Evolutionary conservation across 768 basidiomycete genomes (phyloP), one percentile per base, ranked within the genome.

Genomic region (Tricholoma matsutake): DNA sequence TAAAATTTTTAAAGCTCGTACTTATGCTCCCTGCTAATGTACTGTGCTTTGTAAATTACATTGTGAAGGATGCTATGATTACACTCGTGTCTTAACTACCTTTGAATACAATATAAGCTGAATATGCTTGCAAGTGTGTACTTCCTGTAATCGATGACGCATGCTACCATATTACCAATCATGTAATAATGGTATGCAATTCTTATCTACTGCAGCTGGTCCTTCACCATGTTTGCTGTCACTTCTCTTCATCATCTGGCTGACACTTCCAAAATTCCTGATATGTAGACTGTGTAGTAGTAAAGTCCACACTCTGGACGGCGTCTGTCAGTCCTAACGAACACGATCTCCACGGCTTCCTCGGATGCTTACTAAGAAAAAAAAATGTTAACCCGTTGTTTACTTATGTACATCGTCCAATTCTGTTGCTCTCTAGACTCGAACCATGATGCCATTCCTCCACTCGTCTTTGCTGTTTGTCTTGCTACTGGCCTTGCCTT

Each of bases 51-150:
- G 45, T 47, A 41, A 41, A 41, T 41, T 41, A 41, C 39, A n/a
- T 41, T 41, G 39, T 41, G 39, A 41, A n/a, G 39, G 39, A 25
- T 25, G 22, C 22, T 25, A 25, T 25, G 22, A 25, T 25, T 25
- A 25, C 22, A 25, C 22, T 25, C 3, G 37, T 16, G 11, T 14
- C 39, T 41, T 41, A 41, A 6, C 39, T 41, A 25, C 22, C 45
- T 47, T 47, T 47, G 45, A 47, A 47, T 47, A 47, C 45, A 47
- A 47, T 47, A 47, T 47, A 47, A 47, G 41, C 41, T 43, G 41
- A 43, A 47, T 47, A 47, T 47, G 45, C 45, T 47, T 25, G 20
- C 4, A 20, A 47, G 22, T 8, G 4, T 47, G 45, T 43, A 43
- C 41, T 43, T 18, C 41, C 41, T 43, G 41, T 43, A 43, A 43